These are phyloP conservation scores for Apostasia ramifera DNA, from an alignment of 106 monocot species.

Conservation along the genomic window DNA sequence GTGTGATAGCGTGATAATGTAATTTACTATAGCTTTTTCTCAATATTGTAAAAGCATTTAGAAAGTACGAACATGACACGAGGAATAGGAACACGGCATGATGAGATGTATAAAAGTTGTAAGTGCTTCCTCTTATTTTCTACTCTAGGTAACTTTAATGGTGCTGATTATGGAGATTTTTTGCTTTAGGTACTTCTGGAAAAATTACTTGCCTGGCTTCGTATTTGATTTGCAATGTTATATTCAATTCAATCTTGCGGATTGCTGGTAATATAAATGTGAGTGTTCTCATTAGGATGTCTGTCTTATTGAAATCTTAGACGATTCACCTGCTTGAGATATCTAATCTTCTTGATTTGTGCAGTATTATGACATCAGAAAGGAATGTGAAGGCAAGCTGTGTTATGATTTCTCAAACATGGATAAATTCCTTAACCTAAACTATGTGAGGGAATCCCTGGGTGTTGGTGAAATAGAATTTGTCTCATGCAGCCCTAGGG, in stretches of 20 bases:
- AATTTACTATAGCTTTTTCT: too few species aligned
- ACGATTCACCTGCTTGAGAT: neutral
- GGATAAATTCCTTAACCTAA: slow-evolving; percentile 68
- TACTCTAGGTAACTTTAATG: too few species aligned
- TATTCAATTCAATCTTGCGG: slow-evolving; percentile 61
- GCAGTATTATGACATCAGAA: slow-evolving; percentile 68
- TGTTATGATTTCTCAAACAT: slow-evolving; percentile 94
- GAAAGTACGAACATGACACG: too few species aligned
- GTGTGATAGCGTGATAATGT: too few species aligned
- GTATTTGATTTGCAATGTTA: slow-evolving; percentile 56
- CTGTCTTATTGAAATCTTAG: neutral
- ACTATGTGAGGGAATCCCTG: slow-evolving; percentile 46
- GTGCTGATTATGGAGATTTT: neutral
- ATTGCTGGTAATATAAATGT: slow-evolving; percentile 59
- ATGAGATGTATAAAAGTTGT: too few species aligned
- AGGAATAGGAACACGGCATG: too few species aligned
- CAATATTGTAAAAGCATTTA: too few species aligned
- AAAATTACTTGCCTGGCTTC: slow-evolving; percentile 51
- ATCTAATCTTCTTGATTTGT: neutral
- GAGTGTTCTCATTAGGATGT: slow-evolving; percentile 4
- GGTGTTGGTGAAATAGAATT: slow-evolving; percentile 74
- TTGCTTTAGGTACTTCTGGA: slow-evolving; percentile 64
- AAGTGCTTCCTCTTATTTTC: too few species aligned
- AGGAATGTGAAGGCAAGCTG: slow-evolving; percentile 54
- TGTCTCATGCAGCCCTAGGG: slow-evolving; percentile 64